Percentiles rank a stretch among this genome's conserved stretches.
Conservation (phyloP, 257 asterid genomes). For the Solanum chmielewskii region DNA sequence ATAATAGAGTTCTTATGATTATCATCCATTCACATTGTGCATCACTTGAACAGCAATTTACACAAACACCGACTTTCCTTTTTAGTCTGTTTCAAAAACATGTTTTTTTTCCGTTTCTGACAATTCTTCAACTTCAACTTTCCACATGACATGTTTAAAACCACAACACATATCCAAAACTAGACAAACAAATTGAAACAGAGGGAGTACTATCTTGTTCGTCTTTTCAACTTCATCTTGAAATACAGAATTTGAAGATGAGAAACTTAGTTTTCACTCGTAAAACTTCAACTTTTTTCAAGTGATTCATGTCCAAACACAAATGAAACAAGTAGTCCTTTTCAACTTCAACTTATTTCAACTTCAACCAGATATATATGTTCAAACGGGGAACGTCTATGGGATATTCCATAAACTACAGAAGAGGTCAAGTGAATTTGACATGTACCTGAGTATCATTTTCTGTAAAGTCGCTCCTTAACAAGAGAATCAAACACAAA, state of each 20-base stretch:
- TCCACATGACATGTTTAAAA: too few relatives aligned
- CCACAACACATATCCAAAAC: too few relatives aligned
- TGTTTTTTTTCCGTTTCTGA: not conserved
- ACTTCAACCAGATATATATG: not conserved
- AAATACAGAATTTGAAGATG: not conserved
- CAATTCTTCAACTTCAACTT: not conserved
- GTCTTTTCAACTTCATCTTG: not conserved
- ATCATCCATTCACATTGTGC: not conserved
- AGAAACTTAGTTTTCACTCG: not conserved
- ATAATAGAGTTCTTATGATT: not conserved
- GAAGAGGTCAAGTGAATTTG: not conserved
- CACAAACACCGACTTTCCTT: not conserved
- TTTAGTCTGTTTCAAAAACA: not conserved
- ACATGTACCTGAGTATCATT: slow-evolving; percentile 30
- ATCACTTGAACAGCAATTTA: not conserved
- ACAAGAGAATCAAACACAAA: slow-evolving; percentile 17
- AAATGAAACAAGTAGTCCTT: not conserved
- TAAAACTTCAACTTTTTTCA: not conserved
- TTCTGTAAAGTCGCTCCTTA: slow-evolving; percentile 17
- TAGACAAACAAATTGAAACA: not conserved
- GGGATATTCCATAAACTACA: not conserved
- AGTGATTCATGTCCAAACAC: not conserved
- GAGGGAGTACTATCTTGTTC: too few relatives aligned
- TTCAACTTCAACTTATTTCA: not conserved
- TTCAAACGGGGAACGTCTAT: not conserved